phyloP scores from a whole-genome alignment of 2,329 filamentous ascomycete species.

The Colletotrichum musae region DNA sequence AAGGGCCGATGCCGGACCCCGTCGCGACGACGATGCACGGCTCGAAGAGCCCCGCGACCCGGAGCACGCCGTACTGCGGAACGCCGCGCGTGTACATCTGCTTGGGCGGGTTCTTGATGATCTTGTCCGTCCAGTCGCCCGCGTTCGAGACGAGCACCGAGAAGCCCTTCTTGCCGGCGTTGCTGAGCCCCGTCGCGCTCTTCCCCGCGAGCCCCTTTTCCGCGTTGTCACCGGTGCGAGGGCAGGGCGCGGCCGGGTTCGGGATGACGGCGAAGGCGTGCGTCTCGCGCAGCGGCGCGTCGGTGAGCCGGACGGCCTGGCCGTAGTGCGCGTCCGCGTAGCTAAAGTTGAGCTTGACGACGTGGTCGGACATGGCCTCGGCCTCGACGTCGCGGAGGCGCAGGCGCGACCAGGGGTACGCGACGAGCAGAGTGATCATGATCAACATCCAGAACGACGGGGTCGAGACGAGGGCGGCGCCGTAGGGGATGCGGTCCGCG shows the following conservation, averaged over 20 bases:
- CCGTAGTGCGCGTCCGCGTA: slow-evolving; percentile 72
- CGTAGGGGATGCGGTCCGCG: slow-evolving; percentile 51
- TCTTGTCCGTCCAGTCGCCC: slow-evolving; percentile 79
- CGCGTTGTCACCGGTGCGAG: slow-evolving; percentile 14
- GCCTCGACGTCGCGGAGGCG: slow-evolving; percentile 76
- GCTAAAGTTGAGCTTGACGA: slow-evolving; percentile 78
- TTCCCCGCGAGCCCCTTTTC: slow-evolving; percentile 25
- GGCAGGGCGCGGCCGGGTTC: slow-evolving; percentile 54
- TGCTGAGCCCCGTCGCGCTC: slow-evolving; percentile 38
- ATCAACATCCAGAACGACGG: slow-evolving; percentile 77
- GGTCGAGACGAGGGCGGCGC: slow-evolving; percentile 53
- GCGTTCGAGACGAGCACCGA: slow-evolving; percentile 80
- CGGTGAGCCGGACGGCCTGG: slow-evolving; percentile 72
- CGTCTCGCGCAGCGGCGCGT: slow-evolving; percentile 77
- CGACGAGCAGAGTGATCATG: slow-evolving; percentile 74
- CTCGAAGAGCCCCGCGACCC: slow-evolving; percentile 76
- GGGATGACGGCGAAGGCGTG: slow-evolving; percentile 84
- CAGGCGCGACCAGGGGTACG: slow-evolving; percentile 81
- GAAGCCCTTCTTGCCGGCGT: slow-evolving; percentile 66
- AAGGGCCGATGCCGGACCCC: slow-evolving; percentile 81
- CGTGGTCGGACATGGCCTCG: slow-evolving; percentile 79
- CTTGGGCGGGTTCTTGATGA: slow-evolving; percentile 73
- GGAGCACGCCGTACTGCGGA: slow-evolving; percentile 77
- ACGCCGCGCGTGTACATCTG: slow-evolving; percentile 78
- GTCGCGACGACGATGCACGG: slow-evolving; percentile 78